A percentile compares a stretch with the other conserved stretches of the same genome.
phyloP scores from a whole-genome alignment of 2,329 filamentous ascomycete genomes.

The Fusarium palustre region DNA sequence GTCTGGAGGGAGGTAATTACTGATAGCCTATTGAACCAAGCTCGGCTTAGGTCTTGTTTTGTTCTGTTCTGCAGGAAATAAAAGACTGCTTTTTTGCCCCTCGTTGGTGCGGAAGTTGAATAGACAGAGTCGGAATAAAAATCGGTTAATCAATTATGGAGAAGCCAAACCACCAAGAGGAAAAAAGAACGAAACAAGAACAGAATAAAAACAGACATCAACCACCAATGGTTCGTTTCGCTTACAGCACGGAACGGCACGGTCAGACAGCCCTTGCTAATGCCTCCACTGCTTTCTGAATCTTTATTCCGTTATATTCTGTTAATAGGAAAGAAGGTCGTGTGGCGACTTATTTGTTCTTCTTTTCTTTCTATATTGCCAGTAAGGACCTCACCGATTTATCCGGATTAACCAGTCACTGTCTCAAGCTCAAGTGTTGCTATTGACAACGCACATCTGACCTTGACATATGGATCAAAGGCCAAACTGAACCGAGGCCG shows the following conservation, averaged over 20 bases:
- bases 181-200: background rate
- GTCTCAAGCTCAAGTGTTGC: background rate
- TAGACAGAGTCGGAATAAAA: background rate
- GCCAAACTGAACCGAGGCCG: conserved; percentile 17
- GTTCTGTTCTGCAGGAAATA: background rate
- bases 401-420: background rate
- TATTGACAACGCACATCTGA: background rate
- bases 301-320: background rate
- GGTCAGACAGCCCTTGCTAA: conserved; percentile 20
- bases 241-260: conserved; percentile 21
- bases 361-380: background rate
- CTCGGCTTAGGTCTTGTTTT: background rate
- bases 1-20: too few species aligned
- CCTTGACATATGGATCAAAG: conserved; percentile 21
- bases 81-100: background rate
- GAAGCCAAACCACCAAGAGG: conserved; percentile 14
- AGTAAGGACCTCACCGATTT: background rate
- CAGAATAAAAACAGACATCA: background rate
- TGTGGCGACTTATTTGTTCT: background rate
- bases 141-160: conserved; percentile 20
- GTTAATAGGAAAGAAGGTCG: background rate
- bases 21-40: background rate
- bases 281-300: conserved; percentile 6
- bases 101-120: conserved; percentile 13
- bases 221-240: conserved; percentile 11